Evolutionary conservation across 1,284 basidiomycete species (phyloP).

Genomic region (Sanghuangporus baumii): DNA sequence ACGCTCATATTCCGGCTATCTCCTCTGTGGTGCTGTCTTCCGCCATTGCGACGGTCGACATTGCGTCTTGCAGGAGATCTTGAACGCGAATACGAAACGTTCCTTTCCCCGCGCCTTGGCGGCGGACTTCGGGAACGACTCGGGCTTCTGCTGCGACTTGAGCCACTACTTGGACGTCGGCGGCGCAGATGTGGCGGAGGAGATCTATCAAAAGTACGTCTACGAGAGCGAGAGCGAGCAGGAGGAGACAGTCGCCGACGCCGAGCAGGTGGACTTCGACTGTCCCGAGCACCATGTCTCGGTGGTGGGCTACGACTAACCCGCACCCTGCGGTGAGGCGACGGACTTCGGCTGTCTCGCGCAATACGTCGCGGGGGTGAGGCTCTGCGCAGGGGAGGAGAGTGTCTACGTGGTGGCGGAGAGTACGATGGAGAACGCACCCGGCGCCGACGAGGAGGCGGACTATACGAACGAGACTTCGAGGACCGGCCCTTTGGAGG

Average conservation of each 20-base stretch:
- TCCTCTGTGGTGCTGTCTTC: constrained; percentile 17
- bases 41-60: background rate
- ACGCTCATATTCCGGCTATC: constrained; percentile 23
- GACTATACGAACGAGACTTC: constrained; percentile 30
- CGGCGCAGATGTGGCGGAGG: constrained; percentile 13
- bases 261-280: constrained; percentile 22
- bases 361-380: constrained; percentile 27
- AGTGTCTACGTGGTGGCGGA: constrained; percentile 40
- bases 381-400: constrained; percentile 43
- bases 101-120: constrained; percentile 11
- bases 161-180: constrained; percentile 1
- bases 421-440: constrained; percentile 19
- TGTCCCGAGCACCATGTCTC: constrained; percentile 28
- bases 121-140: constrained; percentile 13
- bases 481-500: constrained; percentile 21
- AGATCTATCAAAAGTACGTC: constrained; percentile 13
- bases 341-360: constrained; percentile 21
- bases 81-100: constrained; percentile 14
- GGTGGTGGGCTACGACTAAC: constrained; percentile 22
- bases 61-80: constrained; percentile 10
- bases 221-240: constrained; percentile 7
- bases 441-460: constrained; percentile 21
- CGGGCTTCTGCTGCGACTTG: constrained; percentile 23
- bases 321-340: constrained; percentile 23
- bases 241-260: constrained; percentile 17